Evolutionary conservation across 257 asterid species (phyloP).

Genomic region (Fraxinus cuspidata): DNA sequence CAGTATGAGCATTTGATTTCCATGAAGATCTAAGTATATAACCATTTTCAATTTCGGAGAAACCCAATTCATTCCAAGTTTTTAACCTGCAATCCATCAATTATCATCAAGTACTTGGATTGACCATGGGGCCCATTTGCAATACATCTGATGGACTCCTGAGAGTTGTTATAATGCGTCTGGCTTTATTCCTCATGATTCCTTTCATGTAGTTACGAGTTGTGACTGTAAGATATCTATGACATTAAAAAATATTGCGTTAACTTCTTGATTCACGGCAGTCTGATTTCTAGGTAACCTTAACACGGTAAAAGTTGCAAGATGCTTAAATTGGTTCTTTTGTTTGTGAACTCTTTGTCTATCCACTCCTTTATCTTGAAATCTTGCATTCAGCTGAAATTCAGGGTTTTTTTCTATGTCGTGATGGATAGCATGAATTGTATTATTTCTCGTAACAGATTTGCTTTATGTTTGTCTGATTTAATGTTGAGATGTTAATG

Average conservation of each 20-base stretch:
- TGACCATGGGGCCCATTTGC: neutral
- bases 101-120: neutral
- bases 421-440: neutral
- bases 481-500: neutral
- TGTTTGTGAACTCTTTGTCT: neutral
- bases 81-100: neutral
- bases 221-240: neutral
- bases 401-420: neutral
- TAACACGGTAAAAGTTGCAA: neutral
- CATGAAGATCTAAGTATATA: neutral
- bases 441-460: neutral
- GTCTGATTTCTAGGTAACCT: neutral
- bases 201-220: neutral
- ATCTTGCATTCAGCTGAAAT: neutral
- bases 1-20: neutral
- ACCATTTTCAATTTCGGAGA: neutral
- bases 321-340: neutral
- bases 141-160: neutral
- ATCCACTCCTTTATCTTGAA: neutral
- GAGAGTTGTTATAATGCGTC: neutral
- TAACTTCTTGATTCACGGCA: neutral
- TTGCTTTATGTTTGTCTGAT: conserved; percentile 11
- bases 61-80: neutral
- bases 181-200: neutral
- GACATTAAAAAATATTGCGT: neutral